Conservation (phyloP, 2,329 filamentous ascomycete species). For the Paramyrothecium sp. region DNA sequence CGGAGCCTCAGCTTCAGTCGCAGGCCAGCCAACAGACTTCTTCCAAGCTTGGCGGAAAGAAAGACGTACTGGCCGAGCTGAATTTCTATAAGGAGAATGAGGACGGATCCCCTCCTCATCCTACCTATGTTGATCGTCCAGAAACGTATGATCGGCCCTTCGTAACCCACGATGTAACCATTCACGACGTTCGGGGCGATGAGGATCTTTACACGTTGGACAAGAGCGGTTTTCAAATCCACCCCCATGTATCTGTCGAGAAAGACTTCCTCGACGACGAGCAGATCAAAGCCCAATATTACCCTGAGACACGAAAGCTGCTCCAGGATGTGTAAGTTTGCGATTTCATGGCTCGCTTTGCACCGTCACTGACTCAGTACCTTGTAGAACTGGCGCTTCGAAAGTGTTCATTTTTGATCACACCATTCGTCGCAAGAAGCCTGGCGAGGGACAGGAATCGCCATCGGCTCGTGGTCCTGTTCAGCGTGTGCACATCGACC, state of each 20-base stretch:
- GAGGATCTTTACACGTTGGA: constrained; percentile 36
- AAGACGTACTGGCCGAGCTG: constrained; percentile 31
- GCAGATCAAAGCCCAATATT: constrained; percentile 64
- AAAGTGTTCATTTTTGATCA: constrained; percentile 62
- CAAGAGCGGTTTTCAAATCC: constrained; percentile 34
- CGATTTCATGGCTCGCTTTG: background rate
- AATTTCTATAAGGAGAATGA: constrained; percentile 39
- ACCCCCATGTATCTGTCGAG: constrained; percentile 25
- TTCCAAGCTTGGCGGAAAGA: constrained; percentile 7
- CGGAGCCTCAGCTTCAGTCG: constrained; percentile 3
- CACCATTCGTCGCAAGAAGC: constrained; percentile 44
- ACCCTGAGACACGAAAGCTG: constrained; percentile 68
- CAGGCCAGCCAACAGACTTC: constrained; percentile 3
- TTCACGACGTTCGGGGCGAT: constrained; percentile 33
- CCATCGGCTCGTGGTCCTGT: constrained; percentile 36
- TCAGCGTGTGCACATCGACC: constrained; percentile 55
- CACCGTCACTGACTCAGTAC: background rate
- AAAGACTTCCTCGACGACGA: constrained; percentile 51
- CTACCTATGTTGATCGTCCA: constrained; percentile 30
- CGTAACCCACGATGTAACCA: constrained; percentile 23
- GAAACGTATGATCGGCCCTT: constrained; percentile 30
- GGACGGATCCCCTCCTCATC: constrained; percentile 35
- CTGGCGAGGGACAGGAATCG: constrained; percentile 45
- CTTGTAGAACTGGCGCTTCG: constrained; percentile 49
- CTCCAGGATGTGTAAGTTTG: constrained; percentile 54